phyloP scores from a whole-genome alignment of 2,329 filamentous ascomycete genomes.

The Cytospora piceicola region DNA sequence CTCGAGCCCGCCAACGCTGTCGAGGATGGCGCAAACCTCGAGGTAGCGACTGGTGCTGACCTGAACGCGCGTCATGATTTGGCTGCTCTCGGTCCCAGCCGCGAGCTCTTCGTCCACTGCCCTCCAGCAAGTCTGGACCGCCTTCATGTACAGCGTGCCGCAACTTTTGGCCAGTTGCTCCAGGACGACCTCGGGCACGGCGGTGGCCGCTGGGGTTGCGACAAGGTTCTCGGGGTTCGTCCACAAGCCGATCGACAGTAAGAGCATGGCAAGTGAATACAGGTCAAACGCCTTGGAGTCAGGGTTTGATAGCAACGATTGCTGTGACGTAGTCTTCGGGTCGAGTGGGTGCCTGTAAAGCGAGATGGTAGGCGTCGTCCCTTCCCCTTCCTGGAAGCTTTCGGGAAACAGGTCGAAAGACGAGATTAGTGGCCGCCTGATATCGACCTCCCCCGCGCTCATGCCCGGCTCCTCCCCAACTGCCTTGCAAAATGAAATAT shows the following conservation, averaged over 20 bases:
- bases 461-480: slow-evolving; percentile 47
- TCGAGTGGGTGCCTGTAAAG: slow-evolving; percentile 71
- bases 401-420: slow-evolving; percentile 75
- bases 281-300: slow-evolving; percentile 67
- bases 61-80: slow-evolving; percentile 58
- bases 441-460: slow-evolving; percentile 56
- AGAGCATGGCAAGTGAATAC: slow-evolving; percentile 72
- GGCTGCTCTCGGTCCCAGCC: slow-evolving; percentile 51
- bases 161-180: slow-evolving; percentile 69
- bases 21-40: slow-evolving; percentile 65
- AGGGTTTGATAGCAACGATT: slow-evolving; percentile 52
- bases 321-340: slow-evolving; percentile 52
- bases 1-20: slow-evolving; percentile 61
- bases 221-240: slow-evolving; percentile 63
- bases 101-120: slow-evolving; percentile 67
- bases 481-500: slow-evolving; percentile 66
- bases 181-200: slow-evolving; percentile 64
- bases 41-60: slow-evolving; percentile 60
- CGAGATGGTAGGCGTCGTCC: slow-evolving; percentile 39
- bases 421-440: slow-evolving; percentile 70
- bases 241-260: slow-evolving; percentile 79
- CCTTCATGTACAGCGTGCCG: slow-evolving; percentile 75
- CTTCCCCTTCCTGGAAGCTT: slow-evolving; percentile 42
- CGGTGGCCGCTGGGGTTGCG: slow-evolving; percentile 49
- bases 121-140: slow-evolving; percentile 71